Evolutionary conservation across 2,329 filamentous ascomycete genomes (phyloP).

Genomic region (Fusarium equiseti): DNA sequence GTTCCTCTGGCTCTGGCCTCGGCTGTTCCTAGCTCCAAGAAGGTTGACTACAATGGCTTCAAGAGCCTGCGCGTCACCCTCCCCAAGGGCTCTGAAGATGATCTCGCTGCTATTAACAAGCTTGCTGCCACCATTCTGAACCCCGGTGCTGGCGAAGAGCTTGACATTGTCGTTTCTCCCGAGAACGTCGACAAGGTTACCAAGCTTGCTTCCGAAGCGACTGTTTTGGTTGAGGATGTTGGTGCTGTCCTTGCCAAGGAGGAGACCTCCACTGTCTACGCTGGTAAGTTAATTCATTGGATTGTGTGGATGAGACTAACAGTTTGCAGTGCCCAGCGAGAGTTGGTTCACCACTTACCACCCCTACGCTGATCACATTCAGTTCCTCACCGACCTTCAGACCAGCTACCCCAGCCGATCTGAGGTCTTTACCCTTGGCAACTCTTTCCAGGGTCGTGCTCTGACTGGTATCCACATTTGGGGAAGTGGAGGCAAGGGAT

Average conservation of each 20-base stretch:
- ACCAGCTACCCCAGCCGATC: slow-evolving; percentile 29
- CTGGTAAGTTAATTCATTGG: not conserved
- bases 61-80: slow-evolving; percentile 37
- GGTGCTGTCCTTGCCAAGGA: slow-evolving; percentile 31
- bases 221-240: slow-evolving; percentile 36
- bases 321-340: slow-evolving; percentile 18
- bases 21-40: slow-evolving; percentile 33
- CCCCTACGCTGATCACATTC: slow-evolving; percentile 30
- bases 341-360: slow-evolving; percentile 36
- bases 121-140: slow-evolving; percentile 34
- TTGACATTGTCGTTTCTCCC: slow-evolving; percentile 32
- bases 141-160: slow-evolving; percentile 25
- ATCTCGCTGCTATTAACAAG: slow-evolving; percentile 24
- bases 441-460: slow-evolving; percentile 29
- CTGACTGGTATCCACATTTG: slow-evolving; percentile 36
- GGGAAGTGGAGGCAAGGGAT: slow-evolving; percentile 37
- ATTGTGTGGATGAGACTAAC: not conserved
- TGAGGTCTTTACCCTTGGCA: slow-evolving; percentile 27
- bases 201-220: slow-evolving; percentile 22
- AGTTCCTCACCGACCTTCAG: slow-evolving; percentile 31
- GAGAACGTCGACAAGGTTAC: slow-evolving; percentile 32
- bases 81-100: slow-evolving; percentile 20
- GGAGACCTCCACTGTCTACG: slow-evolving; percentile 22
- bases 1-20: slow-evolving; percentile 26
- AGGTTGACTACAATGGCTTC: slow-evolving; percentile 39